phyloP scores from a whole-genome alignment of 1,284 basidiomycete genomes.

The Ceratobasidium sp. region DNA sequence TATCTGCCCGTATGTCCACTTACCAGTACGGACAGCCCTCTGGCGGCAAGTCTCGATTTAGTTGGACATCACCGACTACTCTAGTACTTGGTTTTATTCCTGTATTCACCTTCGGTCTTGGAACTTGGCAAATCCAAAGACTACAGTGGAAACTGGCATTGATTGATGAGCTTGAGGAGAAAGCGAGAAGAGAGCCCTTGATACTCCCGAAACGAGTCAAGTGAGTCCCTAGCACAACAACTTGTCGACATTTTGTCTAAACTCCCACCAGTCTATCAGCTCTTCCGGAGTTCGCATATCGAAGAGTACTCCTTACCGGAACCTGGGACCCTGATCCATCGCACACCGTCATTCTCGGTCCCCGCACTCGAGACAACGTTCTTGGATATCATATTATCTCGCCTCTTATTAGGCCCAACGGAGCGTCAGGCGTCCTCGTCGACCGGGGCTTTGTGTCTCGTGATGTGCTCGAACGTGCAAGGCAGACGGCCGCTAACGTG shows the following conservation, averaged over 20 bases:
- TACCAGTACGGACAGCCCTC: background rate
- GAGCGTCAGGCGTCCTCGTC: constrained; percentile 79
- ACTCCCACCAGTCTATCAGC: constrained; percentile 56
- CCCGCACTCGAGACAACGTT: constrained; percentile 86
- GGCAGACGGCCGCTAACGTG: constrained; percentile 44
- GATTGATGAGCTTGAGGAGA: constrained; percentile 94
- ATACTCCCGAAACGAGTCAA: constrained; percentile 86
- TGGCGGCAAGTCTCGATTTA: constrained; percentile 26
- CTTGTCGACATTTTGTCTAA: background rate
- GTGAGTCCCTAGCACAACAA: constrained; percentile 62
- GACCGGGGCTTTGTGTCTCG: constrained; percentile 88
- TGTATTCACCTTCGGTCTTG: constrained; percentile 89
- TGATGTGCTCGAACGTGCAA: constrained; percentile 52
- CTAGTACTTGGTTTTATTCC: constrained; percentile 87
- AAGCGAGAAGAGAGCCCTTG: constrained; percentile 84
- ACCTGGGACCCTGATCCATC: constrained; percentile 71
- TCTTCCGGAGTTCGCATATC: constrained; percentile 87
- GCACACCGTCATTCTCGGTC: constrained; percentile 84
- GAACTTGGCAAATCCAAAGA: constrained; percentile 91
- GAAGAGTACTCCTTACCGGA: constrained; percentile 83
- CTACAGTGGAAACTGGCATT: constrained; percentile 95
- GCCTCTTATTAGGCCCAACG: constrained; percentile 80
- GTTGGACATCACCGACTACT: constrained; percentile 71
- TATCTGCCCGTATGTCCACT: constrained; percentile 1
- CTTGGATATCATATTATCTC: constrained; percentile 89